Conservation (phyloP, 805 yeast genomes). For the Saturnispora saitoi region DNA sequence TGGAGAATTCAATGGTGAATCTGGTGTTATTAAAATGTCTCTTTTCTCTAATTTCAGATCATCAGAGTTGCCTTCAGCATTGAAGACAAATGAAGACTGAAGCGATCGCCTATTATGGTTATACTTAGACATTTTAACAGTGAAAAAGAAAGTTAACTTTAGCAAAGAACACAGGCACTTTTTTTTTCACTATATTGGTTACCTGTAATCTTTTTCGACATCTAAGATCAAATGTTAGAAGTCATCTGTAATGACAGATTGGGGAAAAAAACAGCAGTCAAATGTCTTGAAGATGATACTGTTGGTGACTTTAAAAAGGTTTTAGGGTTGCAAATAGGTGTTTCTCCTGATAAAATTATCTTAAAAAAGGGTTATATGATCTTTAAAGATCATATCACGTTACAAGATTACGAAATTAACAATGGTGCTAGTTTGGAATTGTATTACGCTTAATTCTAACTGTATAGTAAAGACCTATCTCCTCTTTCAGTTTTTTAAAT, state of each 20-base stretch:
- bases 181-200: neutral
- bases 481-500: neutral
- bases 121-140: conserved; percentile 1
- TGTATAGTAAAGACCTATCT: neutral
- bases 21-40: neutral
- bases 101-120: conserved; percentile 12
- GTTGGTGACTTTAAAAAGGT: conserved; percentile 87
- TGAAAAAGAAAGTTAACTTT: neutral
- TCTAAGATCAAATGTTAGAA: conserved; percentile 46
- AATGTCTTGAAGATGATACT: conserved; percentile 77
- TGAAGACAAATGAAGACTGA: conserved; percentile 9
- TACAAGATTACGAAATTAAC: conserved; percentile 93
- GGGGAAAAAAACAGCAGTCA: conserved; percentile 82
- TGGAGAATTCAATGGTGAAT: conserved; percentile 10
- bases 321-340: conserved; percentile 75
- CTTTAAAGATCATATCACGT: conserved; percentile 79
- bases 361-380: conserved; percentile 81
- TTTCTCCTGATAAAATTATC: conserved; percentile 53
- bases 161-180: neutral
- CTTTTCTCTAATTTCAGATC: neutral
- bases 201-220: neutral
- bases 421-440: conserved; percentile 82
- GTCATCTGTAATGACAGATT: conserved; percentile 68
- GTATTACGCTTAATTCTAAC: conserved; percentile 45
- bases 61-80: conserved; percentile 1